Conservation (phyloP, 2,329 filamentous ascomycete genomes). For the Fusarium sp. region DNA sequence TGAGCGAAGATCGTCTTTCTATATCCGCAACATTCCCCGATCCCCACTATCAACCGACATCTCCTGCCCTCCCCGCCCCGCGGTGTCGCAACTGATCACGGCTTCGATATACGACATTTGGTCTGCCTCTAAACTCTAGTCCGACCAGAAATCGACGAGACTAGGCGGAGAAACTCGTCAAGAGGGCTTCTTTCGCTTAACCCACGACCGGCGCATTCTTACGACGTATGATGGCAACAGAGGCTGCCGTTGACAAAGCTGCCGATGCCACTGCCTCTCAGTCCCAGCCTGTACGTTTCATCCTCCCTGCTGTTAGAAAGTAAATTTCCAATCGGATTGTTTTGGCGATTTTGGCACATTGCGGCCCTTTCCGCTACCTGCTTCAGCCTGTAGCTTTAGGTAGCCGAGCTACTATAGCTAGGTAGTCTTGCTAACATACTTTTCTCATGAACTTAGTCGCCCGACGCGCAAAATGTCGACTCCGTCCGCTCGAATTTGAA, state of each 20-base stretch:
- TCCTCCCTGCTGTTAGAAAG: background rate
- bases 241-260: conserved; percentile 66
- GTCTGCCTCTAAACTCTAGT: conserved; percentile 34
- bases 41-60: conserved; percentile 19
- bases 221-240: conserved; percentile 75
- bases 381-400: background rate
- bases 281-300: conserved; percentile 59
- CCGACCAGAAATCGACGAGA: conserved; percentile 35
- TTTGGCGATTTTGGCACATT: background rate
- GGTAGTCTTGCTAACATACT: conserved; percentile 30
- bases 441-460: conserved; percentile 42
- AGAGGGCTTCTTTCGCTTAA: conserved; percentile 48
- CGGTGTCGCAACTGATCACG: conserved; percentile 38
- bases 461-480: conserved; percentile 62
- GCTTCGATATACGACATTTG: conserved; percentile 25
- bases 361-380: background rate
- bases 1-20: conserved; percentile 31
- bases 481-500: conserved; percentile 61
- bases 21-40: conserved; percentile 16
- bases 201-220: conserved; percentile 52
- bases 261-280: conserved; percentile 66
- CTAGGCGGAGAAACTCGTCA: conserved; percentile 39
- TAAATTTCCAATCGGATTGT: background rate
- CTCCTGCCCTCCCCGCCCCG: conserved; percentile 39
- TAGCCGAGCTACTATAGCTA: conserved; percentile 2